Conservation (phyloP, 495 filamentous ascomycete species). For the Annulohypoxylon nitens region DNA sequence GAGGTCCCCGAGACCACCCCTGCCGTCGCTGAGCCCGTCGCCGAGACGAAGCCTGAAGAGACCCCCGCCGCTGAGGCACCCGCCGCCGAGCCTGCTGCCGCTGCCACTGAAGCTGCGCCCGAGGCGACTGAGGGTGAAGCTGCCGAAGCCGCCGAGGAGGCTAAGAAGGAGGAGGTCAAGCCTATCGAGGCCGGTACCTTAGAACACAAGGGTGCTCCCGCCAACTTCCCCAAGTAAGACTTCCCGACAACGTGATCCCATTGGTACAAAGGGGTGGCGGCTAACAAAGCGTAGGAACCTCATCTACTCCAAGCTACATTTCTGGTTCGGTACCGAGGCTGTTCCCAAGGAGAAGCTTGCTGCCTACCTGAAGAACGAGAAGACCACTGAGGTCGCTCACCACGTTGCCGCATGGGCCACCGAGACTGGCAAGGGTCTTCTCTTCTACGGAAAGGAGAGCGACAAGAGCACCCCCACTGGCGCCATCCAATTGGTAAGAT, state of each 20-base stretch:
- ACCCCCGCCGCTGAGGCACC: conserved; percentile 51
- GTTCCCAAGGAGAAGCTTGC: conserved; percentile 79
- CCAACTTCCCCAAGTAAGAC: conserved; percentile 86
- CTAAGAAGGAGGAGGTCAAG: conserved; percentile 70
- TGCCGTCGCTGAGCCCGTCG: conserved; percentile 60
- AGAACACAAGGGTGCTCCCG: conserved; percentile 86
- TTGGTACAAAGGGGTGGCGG: neutral
- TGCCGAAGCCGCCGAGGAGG: conserved; percentile 53
- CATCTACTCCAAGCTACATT: conserved; percentile 69
- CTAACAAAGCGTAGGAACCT: conserved; percentile 59
- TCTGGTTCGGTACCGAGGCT: conserved; percentile 92
- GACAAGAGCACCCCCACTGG: conserved; percentile 84
- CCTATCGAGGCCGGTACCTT: conserved; percentile 80
- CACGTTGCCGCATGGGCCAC: conserved; percentile 87
- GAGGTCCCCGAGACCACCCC: conserved; percentile 58
- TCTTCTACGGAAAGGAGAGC: conserved; percentile 90
- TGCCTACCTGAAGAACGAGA: conserved; percentile 86
- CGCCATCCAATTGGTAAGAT: conserved; percentile 84
- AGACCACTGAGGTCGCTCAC: conserved; percentile 80
- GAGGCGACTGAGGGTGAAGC: conserved; percentile 63
- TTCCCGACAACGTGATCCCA: neutral
- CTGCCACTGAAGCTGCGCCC: conserved; percentile 61
- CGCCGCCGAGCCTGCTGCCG: conserved; percentile 59
- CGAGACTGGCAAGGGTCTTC: conserved; percentile 94
- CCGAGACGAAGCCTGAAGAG: conserved; percentile 60